Evolutionary conservation across 2,329 filamentous ascomycete genomes (phyloP), one percentile per base, ranked within the genome.

Genomic region (Epichloe brachyelytri): DNA sequence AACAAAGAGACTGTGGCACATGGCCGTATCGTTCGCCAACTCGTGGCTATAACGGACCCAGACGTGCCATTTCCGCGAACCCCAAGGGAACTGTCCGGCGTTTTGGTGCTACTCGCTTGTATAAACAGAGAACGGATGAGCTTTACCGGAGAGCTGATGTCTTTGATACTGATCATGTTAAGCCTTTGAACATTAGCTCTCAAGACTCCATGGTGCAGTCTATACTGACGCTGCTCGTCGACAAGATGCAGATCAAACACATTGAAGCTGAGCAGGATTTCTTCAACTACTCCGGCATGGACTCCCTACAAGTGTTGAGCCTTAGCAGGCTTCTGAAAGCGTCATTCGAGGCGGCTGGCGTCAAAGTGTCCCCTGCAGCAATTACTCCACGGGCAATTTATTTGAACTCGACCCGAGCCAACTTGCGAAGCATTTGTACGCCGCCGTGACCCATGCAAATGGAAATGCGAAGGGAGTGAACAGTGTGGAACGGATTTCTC

Each of bases 71-170:
- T 77, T 49, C 57, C 62, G 0, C 64, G 69, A 3, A 66, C 73
- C 0, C 66, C 1, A 77, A 77, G 56, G 72, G 72, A 1, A 71
- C 71, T 0, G 57, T 77, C 5, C 71, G 71, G 58, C 66, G 71
- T n/a, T 56, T 61, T 1, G 55, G 51, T 2, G 68, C 72, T 0
- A 41, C 71, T 1, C 67, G 64, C 41, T 47, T 70, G 36, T 77
- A 76, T 54, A 59, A 65, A 22, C 59, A 66, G 1, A 69, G 73
- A 51, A 73, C 76, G 20, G 64, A 72, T 26, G 56, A 59, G 15
- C 50, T 75, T 0, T 76, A 75, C 50, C 56, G 60, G 4, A 54
- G 60, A 0, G 62, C 58, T 0, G 60, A 56, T 3, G 40, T 19
- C 4, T 20, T 43, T 5, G 49, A 45, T 8, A n/a, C 26, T 11